These are phyloP conservation scores for Ceratocystis huliohia DNA, from an alignment of 2,329 filamentous ascomycete species.

Conservation along the genomic window DNA sequence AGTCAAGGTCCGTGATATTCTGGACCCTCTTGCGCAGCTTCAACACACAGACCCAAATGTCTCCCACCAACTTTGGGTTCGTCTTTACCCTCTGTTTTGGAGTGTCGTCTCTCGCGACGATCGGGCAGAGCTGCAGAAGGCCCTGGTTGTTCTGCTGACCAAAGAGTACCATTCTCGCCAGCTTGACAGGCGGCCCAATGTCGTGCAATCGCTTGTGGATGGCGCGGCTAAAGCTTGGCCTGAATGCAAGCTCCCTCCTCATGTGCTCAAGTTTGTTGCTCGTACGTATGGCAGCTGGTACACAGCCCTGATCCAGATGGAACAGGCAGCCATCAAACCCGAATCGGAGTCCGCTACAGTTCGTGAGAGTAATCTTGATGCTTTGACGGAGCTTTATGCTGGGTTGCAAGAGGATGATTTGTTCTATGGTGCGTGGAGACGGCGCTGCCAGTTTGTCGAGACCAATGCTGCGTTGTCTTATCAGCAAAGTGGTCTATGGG, in stretches of 20 bases:
- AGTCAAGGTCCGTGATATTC: constrained; percentile 73
- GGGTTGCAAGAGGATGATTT: constrained; percentile 88
- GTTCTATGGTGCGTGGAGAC: constrained; percentile 94
- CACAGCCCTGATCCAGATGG: constrained; percentile 77
- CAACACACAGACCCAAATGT: constrained; percentile 78
- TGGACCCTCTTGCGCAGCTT: constrained; percentile 81
- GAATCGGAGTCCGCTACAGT: constrained; percentile 72
- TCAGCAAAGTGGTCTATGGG: constrained; percentile 98
- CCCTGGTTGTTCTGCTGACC: constrained; percentile 77
- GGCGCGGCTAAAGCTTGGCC: constrained; percentile 75
- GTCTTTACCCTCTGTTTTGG: constrained; percentile 89
- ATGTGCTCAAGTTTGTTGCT: constrained; percentile 89
- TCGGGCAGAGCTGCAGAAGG: constrained; percentile 76
- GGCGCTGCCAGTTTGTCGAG: constrained; percentile 90
- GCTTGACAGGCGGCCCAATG: constrained; percentile 88
- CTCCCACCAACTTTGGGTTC: constrained; percentile 80
- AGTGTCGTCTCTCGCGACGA: constrained; percentile 78
- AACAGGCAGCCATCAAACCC: constrained; percentile 75
- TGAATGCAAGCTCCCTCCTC: constrained; percentile 82
- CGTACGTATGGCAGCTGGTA: constrained; percentile 97
- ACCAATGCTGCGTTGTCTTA: constrained; percentile 95
- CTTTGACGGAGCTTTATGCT: constrained; percentile 84
- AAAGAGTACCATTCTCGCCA: constrained; percentile 94
- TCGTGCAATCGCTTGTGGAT: constrained; percentile 82
- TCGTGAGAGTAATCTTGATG: constrained; percentile 89